Percentiles rank a stretch among this genome's conserved stretches.
phyloP scores from a whole-genome alignment of 345 rosid species.

The Eutrema japonicum region DNA sequence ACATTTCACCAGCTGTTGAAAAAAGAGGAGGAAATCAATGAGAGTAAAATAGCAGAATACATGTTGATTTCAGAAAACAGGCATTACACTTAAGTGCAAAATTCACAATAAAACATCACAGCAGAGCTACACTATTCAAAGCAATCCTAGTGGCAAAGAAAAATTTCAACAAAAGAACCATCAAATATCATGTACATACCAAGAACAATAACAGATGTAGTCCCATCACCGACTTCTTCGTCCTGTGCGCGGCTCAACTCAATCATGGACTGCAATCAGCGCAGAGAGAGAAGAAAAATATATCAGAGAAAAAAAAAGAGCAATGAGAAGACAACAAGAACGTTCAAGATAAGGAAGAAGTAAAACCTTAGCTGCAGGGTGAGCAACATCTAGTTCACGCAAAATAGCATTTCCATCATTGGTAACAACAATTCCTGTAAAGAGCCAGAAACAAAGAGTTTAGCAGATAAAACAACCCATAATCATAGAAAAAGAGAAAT shows the following conservation, averaged over 20 bases:
- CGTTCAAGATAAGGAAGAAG: neutral
- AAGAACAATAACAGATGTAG: slow-evolving; percentile 93
- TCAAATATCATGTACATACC: slow-evolving; percentile 53
- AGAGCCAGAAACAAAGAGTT: slow-evolving; percentile 10
- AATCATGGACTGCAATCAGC: slow-evolving; percentile 79
- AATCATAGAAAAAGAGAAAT: neutral
- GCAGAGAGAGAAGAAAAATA: neutral
- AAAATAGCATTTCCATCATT: slow-evolving; percentile 97
- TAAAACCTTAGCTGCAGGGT: slow-evolving; percentile 92
- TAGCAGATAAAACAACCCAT: neutral
- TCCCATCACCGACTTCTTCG: slow-evolving; percentile 99
- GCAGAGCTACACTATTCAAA: slow-evolving; percentile 5
- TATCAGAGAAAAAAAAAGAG: slow-evolving; percentile 9
- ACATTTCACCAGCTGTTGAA: slow-evolving; percentile 93
- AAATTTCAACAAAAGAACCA: neutral
- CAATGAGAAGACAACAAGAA: slow-evolving; percentile 2
- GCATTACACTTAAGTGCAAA: neutral
- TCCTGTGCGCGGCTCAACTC: slow-evolving; percentile 95
- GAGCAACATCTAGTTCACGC: slow-evolving; percentile 89
- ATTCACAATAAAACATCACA: slow-evolving; percentile 2
- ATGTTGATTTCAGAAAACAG: slow-evolving; percentile 1
- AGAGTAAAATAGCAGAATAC: neutral
- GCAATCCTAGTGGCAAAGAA: neutral
- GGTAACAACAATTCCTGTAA: slow-evolving; percentile 85
- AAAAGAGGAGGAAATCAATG: neutral